A percentile compares a stretch with the other conserved stretches of the same genome.
Conservation (phyloP, 192 early-diverging fungal species). For the Podila epicladia region DNA sequence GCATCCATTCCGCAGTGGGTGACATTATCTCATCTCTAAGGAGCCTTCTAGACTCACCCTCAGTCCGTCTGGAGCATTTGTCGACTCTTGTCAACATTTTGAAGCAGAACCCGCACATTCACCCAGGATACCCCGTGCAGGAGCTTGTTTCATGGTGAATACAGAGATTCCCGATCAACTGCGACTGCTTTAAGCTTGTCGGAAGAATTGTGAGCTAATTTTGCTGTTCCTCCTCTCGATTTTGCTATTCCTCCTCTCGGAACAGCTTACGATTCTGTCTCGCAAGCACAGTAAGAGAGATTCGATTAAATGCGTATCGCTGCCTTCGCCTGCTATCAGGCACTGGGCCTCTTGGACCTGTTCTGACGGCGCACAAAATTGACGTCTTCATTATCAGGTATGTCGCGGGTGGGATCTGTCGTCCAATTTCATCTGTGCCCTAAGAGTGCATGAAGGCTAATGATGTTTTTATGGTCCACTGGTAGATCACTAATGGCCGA, state of each 20-base stretch:
- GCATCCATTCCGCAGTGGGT: constrained; percentile 33
- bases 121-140: constrained; percentile 43
- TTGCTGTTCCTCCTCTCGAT: not conserved
- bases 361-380: constrained; percentile 62
- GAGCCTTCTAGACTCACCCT: constrained; percentile 28
- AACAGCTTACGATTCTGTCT: constrained; percentile 58
- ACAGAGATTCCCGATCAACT: not conserved
- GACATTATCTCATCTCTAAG: constrained; percentile 35
- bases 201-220: too few relatives aligned
- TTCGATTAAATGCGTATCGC: constrained; percentile 70
- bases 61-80: constrained; percentile 34
- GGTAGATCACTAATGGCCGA: constrained; percentile 64
- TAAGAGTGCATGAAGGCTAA: too few relatives aligned
- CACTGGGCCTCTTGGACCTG: constrained; percentile 47
- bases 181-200: too few relatives aligned
- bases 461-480: constrained; percentile 7
- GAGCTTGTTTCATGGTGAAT: constrained; percentile 39
- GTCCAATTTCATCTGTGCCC: not conserved
- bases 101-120: constrained; percentile 35
- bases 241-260: not conserved
- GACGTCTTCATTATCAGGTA: constrained; percentile 84
- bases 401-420: not conserved
- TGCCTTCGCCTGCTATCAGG: constrained; percentile 68
- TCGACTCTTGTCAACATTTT: constrained; percentile 40
- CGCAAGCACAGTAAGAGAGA: constrained; percentile 60